Base-by-base conservation (phyloP, 2,329 filamentous ascomycete species). In the Neonectria sp. region DNA sequence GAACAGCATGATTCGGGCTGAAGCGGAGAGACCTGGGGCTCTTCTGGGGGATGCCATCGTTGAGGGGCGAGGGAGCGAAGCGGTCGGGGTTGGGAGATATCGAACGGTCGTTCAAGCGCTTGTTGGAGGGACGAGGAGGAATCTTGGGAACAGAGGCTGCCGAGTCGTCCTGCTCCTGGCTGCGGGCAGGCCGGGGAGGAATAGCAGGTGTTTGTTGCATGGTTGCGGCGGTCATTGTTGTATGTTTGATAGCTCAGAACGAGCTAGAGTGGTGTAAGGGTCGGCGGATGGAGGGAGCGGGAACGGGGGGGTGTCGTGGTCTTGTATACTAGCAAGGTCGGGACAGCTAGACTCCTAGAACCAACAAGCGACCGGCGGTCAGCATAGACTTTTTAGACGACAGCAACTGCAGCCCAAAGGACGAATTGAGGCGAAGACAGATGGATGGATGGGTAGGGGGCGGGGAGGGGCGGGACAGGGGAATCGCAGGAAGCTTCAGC, bases 21-120 rank as follows among this genome's bases (percentile, higher is more conserved):
- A 79, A 76, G 48, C 73, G 74, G 59, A 74, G 78, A 66, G 79
- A 73, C 70, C 78, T 82, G 72, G 80, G 78, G 74, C 83, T 82
- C 80, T 87, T 84, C 69, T 82, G 71, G 57, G 84, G 80, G 67
- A 91, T 89, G 63, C 84, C 88, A 76, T 94, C 93, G 79, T 95
- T 96, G 76, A 98, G 85, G 9, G 95, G 95, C 59, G 95, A 97
- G 57, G 90, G 94, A 40, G 94, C 93, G 79, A 93, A 97, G 75
- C 91, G 91, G 75, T 94, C 92, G 73, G 91, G 90, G 73, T 90
- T 88, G 49, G 94, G 94, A 62, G 94, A 97, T 69, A 91, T 80
- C 33, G 94, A 93, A 80, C 94, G 92, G 71, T 94, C 91, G 74
- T 15, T 27, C n/a, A 90, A 78, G 52, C 92, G 92, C 78, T 91